phyloP scores from a whole-genome alignment of 1,284 basidiomycete genomes.

The Rhodotorula sp. region DNA sequence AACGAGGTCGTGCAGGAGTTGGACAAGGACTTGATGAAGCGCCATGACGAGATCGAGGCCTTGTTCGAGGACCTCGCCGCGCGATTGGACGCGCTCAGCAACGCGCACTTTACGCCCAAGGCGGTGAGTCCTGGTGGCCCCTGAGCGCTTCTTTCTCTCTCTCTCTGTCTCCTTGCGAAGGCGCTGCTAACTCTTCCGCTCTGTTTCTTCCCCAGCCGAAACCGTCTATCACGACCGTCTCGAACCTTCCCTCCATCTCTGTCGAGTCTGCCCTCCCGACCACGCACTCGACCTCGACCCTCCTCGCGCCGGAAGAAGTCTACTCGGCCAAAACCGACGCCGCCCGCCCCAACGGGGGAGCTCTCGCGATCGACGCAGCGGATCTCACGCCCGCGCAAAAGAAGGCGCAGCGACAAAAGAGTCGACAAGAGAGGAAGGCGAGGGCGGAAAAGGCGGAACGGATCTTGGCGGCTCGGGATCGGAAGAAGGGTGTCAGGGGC shows the following conservation, averaged over 20 bases:
- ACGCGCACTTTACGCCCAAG: constrained; percentile 94
- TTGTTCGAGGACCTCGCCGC: constrained; percentile 81
- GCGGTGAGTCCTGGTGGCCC: constrained; percentile 57
- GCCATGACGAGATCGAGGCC: constrained; percentile 80
- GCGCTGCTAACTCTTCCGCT: too few relatives aligned
- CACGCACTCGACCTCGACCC: constrained; percentile 67
- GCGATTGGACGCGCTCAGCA: constrained; percentile 90
- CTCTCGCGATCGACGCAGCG: constrained; percentile 53
- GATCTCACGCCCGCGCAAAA: constrained; percentile 88
- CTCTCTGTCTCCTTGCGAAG: too few relatives aligned
- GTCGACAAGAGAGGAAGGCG: constrained; percentile 63
- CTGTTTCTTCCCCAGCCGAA: constrained; percentile 64
- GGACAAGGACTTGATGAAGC: constrained; percentile 82
- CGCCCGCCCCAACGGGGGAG: constrained; percentile 31
- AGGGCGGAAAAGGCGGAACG: constrained; percentile 64
- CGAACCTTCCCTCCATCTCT: constrained; percentile 78
- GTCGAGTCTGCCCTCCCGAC: constrained; percentile 90
- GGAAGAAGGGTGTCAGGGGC: constrained; percentile 62
- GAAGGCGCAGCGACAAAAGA: constrained; percentile 65
- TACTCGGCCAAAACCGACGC: constrained; percentile 57
- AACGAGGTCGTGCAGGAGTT: constrained; percentile 65
- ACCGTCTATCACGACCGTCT: constrained; percentile 78
- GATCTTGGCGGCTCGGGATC: constrained; percentile 57
- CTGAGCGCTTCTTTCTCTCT: constrained; percentile 13
- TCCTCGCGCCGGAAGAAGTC: constrained; percentile 93